Percentiles rank a stretch among this genome's conserved stretches.
These are phyloP conservation scores for Iris pallida DNA, from an alignment of 116 monocot species.

Conservation along the genomic window DNA sequence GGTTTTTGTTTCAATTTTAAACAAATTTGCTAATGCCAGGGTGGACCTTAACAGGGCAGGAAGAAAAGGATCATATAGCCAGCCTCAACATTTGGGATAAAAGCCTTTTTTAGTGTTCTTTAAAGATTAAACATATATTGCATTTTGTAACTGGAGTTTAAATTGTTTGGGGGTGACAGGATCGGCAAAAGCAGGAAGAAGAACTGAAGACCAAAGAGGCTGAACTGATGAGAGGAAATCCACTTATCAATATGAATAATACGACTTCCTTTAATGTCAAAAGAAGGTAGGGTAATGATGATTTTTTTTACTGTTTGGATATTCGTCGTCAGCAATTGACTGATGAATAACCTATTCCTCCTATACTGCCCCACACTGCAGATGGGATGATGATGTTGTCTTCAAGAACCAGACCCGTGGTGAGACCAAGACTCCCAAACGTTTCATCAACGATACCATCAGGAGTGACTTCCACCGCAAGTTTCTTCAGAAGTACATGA, in stretches of 20 bases:
- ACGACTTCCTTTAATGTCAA: constrained; percentile 75
- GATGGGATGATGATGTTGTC: constrained; percentile 98
- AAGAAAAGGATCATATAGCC: too few relatives aligned
- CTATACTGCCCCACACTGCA: constrained; percentile 15
- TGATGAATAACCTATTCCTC: too few relatives aligned
- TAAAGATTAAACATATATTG: not conserved
- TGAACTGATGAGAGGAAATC: constrained; percentile 86
- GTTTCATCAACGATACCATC: constrained; percentile 95
- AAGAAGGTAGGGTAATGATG: constrained; percentile 41
- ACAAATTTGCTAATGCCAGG: too few relatives aligned
- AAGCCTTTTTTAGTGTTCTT: too few relatives aligned
- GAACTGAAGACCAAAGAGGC: constrained; percentile 84
- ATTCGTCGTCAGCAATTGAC: too few relatives aligned
- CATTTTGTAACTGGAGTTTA: not conserved
- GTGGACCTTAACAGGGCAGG: too few relatives aligned
- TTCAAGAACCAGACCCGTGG: constrained; percentile 94
- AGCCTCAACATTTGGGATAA: too few relatives aligned
- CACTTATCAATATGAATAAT: constrained; percentile 73
- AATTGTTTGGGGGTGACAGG: constrained; percentile 30
- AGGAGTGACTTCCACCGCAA: constrained; percentile 94
- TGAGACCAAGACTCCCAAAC: constrained; percentile 74
- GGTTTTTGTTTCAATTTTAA: too few relatives aligned
- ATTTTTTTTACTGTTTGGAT: not conserved
- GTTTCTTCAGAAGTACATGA: constrained; percentile 96
- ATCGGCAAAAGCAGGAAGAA: constrained; percentile 71